Percentiles rank a stretch among this genome's conserved stretches.
Evolutionary conservation across 805 yeast genomes (phyloP).

Genomic region (Saturnispora ahearnii): DNA sequence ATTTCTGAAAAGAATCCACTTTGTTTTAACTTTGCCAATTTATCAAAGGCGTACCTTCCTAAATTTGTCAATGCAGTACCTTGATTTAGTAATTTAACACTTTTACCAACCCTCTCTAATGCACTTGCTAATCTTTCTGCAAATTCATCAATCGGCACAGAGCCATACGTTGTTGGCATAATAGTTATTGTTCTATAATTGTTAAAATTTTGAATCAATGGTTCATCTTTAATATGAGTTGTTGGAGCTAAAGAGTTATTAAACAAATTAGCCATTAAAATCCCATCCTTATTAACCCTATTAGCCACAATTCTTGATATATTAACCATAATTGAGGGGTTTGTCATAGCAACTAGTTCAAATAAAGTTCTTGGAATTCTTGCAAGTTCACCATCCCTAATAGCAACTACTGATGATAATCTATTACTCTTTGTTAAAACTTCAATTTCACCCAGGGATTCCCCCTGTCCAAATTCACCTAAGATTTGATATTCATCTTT

Average conservation of each 20-base stretch:
- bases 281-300: conserved; percentile 24
- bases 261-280: conserved; percentile 8
- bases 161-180: conserved; percentile 65
- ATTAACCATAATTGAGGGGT: conserved; percentile 86
- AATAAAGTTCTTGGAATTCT: conserved; percentile 85
- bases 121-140: conserved; percentile 68
- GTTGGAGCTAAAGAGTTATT: conserved; percentile 21
- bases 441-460: conserved; percentile 90
- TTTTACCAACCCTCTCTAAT: conserved; percentile 58
- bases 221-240: conserved; percentile 25
- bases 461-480: conserved; percentile 89
- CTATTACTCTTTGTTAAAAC: conserved; percentile 75
- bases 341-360: conserved; percentile 71
- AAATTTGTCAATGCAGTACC: conserved; percentile 68
- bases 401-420: conserved; percentile 65
- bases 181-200: conserved; percentile 78
- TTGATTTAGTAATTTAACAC: conserved; percentile 75
- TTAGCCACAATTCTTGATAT: conserved; percentile 81
- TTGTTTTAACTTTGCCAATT: conserved; percentile 72
- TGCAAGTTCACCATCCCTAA: conserved; percentile 89
- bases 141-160: conserved; percentile 76
- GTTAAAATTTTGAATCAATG: conserved; percentile 28
- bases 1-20: conserved; percentile 85
- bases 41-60: conserved; percentile 91
- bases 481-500: conserved; percentile 30